phyloP scores from a whole-genome alignment of 208 protist species.

The Wallacemonas rigidus region DNA sequence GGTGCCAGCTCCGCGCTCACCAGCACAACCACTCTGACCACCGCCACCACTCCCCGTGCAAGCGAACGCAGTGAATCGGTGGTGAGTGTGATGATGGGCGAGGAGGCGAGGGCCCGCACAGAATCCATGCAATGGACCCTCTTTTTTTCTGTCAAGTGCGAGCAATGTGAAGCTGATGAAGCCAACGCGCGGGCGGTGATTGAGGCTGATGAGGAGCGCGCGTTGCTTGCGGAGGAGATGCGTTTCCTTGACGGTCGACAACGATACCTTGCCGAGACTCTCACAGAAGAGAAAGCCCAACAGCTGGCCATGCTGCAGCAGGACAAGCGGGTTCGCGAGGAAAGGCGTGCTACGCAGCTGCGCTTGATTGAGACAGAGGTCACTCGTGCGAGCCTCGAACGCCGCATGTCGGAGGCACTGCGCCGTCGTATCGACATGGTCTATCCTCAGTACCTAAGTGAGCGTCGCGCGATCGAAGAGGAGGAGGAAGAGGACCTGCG shows the following conservation, averaged over 20 bases:
- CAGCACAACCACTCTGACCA: not conserved
- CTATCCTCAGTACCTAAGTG: conserved; percentile 42
- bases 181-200: conserved; percentile 26
- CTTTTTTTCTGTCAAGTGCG: conserved; percentile 25
- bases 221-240: not conserved
- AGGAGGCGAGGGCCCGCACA: conserved; percentile 8
- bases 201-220: conserved; percentile 25
- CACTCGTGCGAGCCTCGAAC: conserved; percentile 25
- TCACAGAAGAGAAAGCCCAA: conserved; percentile 26
- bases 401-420: conserved; percentile 40
- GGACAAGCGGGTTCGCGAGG: conserved; percentile 28
- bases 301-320: conserved; percentile 34
- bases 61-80: not conserved
- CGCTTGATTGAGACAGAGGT: conserved; percentile 51
- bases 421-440: conserved; percentile 31
- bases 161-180: conserved; percentile 31
- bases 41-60: not conserved
- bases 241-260: conserved; percentile 21
- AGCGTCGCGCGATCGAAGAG: conserved; percentile 27
- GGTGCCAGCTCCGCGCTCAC: not conserved
- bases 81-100: not conserved
- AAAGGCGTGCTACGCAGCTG: conserved; percentile 29
- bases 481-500: conserved; percentile 44
- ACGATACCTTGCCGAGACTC: conserved; percentile 27
- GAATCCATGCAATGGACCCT: conserved; percentile 23